Conservation (phyloP, 768 basidiomycete species). For the Lentinula boryana region DNA sequence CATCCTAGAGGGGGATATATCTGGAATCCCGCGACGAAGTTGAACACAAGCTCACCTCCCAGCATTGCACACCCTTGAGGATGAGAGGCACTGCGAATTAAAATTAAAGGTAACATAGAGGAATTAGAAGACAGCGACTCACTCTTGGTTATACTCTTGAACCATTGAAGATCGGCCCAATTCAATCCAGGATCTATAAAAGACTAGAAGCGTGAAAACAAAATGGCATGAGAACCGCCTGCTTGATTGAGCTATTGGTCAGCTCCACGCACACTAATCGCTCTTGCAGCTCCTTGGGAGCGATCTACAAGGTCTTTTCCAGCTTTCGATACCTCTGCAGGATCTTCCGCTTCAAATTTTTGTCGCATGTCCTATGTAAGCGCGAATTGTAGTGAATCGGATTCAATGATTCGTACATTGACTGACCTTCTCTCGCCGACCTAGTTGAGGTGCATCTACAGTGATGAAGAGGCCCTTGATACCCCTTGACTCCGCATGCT, state of each 20-base stretch:
- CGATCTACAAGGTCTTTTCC: conserved; percentile 62
- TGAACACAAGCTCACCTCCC: conserved; percentile 46
- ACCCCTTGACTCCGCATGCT: conserved; percentile 86
- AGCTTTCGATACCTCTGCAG: conserved; percentile 45
- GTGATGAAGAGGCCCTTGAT: conserved; percentile 95
- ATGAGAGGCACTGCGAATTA: conserved; percentile 70
- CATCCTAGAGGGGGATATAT: conserved; percentile 43
- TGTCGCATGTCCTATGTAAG: conserved; percentile 77
- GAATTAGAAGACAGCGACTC: neutral
- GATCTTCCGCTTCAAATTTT: conserved; percentile 85
- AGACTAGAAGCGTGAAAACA: conserved; percentile 37
- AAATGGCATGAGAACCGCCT: neutral
- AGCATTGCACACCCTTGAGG: conserved; percentile 84
- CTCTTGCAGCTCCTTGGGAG: conserved; percentile 88
- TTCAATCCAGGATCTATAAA: conserved; percentile 91
- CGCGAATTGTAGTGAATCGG: too few species aligned
- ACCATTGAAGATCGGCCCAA: conserved; percentile 84
- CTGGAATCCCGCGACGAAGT: too few species aligned
- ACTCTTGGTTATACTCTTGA: conserved; percentile 52
- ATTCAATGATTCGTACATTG: neutral
- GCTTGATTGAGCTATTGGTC: neutral
- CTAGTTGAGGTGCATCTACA: conserved; percentile 95
- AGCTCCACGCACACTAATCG: conserved; percentile 56
- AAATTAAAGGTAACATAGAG: neutral
- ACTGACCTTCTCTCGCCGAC: conserved; percentile 75